Base-by-base conservation (phyloP, 495 filamentous ascomycete species). In the Aspergillus asperescens region DNA sequence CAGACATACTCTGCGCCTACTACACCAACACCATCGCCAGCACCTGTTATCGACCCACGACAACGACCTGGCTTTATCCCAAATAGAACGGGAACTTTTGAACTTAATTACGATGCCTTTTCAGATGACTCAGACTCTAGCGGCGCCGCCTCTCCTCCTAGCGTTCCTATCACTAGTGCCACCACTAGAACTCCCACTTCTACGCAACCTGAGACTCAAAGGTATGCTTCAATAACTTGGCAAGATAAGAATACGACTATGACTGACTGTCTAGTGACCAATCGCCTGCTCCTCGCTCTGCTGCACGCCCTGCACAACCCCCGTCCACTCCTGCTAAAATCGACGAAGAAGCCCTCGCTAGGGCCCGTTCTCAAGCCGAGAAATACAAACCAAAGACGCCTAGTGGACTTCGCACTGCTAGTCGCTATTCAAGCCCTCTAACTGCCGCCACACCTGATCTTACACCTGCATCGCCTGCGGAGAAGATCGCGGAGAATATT, bases 361-460 rank as follows among this genome's bases (percentile, higher is more conserved):
- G 63, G 20, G 68, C 59, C 31, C 71, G 73, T 22, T 62, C 61
- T 15, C 64, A 65, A 22, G 73, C 72, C 2, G 63, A 74, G 46
- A 69, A 66, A 27, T 70, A 75, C 60, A 74, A 72, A 34, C 75
- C 75, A 0, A 77, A 77, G 55, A 74, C 68, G 6, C 71, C 72
- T 1, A 78, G 75, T 52, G 66, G 71, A 6, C 69, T 78, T 43
- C 72, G 74, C 29, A 67, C 69, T 42, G 51, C 66, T 12, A 67
- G 66, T 43, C 69, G 65, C 0, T 67, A 70, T 16, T 67, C 72
- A 0, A 68, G 59, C 39, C 67, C 69, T 32, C 38, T 62, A 27
- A 54, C 46, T 27, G 46, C 55, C 19, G 31, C 60, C 22, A 48
- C 63, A 8, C 63, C 63, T 24, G 57, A 59, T 20, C 23, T 48